These are phyloP conservation scores for Pythium plurisporium DNA, from an alignment of 352 stramenopile genomes.

Conservation along the genomic window DNA sequence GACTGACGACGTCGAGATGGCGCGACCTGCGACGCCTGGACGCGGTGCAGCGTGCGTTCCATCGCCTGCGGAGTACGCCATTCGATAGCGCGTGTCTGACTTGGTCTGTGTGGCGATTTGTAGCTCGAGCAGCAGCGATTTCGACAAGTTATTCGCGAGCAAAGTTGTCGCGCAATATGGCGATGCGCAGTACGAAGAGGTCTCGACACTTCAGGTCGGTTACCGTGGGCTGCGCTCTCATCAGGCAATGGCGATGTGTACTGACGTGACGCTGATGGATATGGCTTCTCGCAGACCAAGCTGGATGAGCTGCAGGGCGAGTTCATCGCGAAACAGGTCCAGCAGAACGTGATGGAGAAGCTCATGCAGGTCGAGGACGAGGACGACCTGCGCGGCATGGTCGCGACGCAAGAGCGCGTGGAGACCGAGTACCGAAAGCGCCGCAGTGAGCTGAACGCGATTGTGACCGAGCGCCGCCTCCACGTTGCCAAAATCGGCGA, in stretches of 20 bases:
- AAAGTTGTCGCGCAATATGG: constrained; percentile 21
- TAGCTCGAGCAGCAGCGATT: constrained; percentile 23
- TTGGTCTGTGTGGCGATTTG: not conserved
- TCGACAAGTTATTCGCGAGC: constrained; percentile 43
- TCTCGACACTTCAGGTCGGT: constrained; percentile 19
- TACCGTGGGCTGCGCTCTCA: not conserved
- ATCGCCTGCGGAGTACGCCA: not conserved
- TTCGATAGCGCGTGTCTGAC: not conserved
- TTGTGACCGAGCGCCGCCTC: constrained; percentile 37
- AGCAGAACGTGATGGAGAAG: constrained; percentile 72
- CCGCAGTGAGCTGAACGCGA: constrained; percentile 36
- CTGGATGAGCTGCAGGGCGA: constrained; percentile 43
- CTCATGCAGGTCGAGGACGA: constrained; percentile 53
- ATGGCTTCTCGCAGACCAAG: constrained; percentile 23
- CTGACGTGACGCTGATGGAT: not conserved
- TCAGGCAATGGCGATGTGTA: too few relatives aligned
- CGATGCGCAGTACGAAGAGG: constrained; percentile 10
- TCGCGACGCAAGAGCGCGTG: constrained; percentile 17
- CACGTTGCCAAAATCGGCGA: constrained; percentile 38
- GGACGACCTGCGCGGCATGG: constrained; percentile 36
- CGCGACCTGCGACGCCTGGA: not conserved
- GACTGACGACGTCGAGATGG: constrained; percentile 25
- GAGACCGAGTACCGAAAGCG: constrained; percentile 39
- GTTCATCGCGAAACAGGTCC: constrained; percentile 56
- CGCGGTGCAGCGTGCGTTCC: not conserved